These are phyloP conservation scores for Viola pubescens DNA, from an alignment of 441 rosid species.

Conservation along the genomic window DNA sequence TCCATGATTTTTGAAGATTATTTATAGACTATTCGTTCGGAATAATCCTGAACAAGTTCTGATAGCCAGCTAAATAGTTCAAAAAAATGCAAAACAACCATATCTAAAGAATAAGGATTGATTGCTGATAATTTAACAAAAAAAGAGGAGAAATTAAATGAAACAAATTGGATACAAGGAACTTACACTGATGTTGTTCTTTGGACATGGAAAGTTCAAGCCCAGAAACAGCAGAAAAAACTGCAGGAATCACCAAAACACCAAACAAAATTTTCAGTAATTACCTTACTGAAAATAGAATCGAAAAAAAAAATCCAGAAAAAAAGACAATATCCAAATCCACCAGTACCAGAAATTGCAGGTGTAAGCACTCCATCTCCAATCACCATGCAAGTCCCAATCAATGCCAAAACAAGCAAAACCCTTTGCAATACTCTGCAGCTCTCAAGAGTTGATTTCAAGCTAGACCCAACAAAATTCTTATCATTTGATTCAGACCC, in stretches of 20 bases:
- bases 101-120: too few relatives aligned
- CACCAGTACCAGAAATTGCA: conserved; percentile 33
- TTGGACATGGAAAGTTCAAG: conserved; percentile 66
- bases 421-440: conserved; percentile 11
- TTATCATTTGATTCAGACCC: conserved; percentile 12
- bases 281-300: conserved; percentile 6
- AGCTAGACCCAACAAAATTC: conserved; percentile 10
- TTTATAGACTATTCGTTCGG: too few relatives aligned
- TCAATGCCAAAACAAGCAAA: conserved; percentile 26
- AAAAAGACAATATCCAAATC: conserved; percentile 14
- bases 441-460: conserved; percentile 15
- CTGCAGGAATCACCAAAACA: conserved; percentile 33
- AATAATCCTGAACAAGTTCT: too few relatives aligned
- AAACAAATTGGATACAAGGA: neutral
- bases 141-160: neutral
- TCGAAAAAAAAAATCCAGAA: conserved; percentile 18
- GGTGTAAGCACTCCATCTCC: conserved; percentile 36
- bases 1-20: too few relatives aligned
- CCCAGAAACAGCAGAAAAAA: conserved; percentile 87
- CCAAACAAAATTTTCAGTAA: conserved; percentile 9
- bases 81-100: too few relatives aligned
- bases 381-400: conserved; percentile 36
- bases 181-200: conserved; percentile 81
- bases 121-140: too few relatives aligned
- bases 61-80: too few relatives aligned